phyloP scores from a whole-genome alignment of 768 basidiomycete genomes.

The Boletus rufocinnamomeus region DNA sequence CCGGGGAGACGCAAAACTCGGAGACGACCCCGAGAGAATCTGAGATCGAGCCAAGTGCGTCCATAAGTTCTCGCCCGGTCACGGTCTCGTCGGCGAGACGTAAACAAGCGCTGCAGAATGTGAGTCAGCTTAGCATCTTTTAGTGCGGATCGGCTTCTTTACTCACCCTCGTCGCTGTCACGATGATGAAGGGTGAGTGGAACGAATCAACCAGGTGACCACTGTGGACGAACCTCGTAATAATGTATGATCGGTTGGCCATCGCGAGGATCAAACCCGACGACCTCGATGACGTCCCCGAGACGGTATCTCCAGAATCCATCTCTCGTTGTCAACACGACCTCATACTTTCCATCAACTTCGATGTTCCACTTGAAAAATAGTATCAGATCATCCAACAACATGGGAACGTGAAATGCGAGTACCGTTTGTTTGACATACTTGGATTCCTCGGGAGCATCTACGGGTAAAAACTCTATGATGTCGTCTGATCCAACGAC shows the following conservation, averaged over 20 bases:
- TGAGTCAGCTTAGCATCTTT: not conserved
- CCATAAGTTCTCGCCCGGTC: constrained; percentile 23
- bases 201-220: not conserved
- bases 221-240: constrained; percentile 19
- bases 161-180: constrained; percentile 25
- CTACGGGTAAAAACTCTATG: constrained; percentile 22
- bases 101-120: constrained; percentile 11
- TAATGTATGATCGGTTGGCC: constrained; percentile 27
- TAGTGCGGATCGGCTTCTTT: not conserved
- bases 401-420: not conserved
- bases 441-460: constrained; percentile 26
- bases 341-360: constrained; percentile 18
- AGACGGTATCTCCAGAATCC: constrained; percentile 28
- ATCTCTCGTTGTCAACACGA: constrained; percentile 29
- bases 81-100: constrained; percentile 28
- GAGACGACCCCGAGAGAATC: constrained; percentile 23
- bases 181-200: not conserved
- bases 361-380: constrained; percentile 24
- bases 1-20: constrained; percentile 22
- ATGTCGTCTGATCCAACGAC: constrained; percentile 29
- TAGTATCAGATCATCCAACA: not conserved
- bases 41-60: constrained; percentile 17
- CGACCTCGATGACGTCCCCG: constrained; percentile 22
- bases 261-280: constrained; percentile 26
- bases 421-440: constrained; percentile 21